Conservation (phyloP, 2,329 filamentous ascomycete species). For the Aspergillus ochraceus region DNA sequence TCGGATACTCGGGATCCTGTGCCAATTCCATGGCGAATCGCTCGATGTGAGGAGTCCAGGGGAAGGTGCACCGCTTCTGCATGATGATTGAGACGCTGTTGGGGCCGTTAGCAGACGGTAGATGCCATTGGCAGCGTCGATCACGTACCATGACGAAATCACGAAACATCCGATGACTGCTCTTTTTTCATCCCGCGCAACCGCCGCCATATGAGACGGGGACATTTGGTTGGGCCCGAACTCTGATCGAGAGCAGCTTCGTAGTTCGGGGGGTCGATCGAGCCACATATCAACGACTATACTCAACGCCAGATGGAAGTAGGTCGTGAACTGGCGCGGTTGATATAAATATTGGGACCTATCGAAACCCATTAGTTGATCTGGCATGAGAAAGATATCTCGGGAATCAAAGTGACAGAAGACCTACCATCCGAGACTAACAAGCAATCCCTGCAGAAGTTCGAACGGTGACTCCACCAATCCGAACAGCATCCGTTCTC, state of each 20-base stretch:
- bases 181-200: slow-evolving; percentile 39
- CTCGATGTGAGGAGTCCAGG: slow-evolving; percentile 11
- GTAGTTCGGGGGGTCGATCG: slow-evolving; percentile 24
- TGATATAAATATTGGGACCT: slow-evolving; percentile 36
- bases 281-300: slow-evolving; percentile 36
- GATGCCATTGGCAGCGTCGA: not conserved
- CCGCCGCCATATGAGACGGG: slow-evolving; percentile 21
- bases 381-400: not conserved
- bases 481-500: not conserved
- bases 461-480: not conserved
- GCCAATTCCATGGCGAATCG: slow-evolving; percentile 5
- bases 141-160: slow-evolving; percentile 40
- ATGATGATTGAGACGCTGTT: slow-evolving; percentile 5
- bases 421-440: not conserved
- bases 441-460: not conserved
- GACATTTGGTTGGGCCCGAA: slow-evolving; percentile 5
- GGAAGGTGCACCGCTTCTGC: slow-evolving; percentile 12
- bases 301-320: slow-evolving; percentile 38
- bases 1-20: slow-evolving; percentile 9
- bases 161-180: slow-evolving; percentile 47
- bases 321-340: slow-evolving; percentile 31
- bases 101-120: not conserved
- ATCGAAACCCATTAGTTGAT: not conserved
- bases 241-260: slow-evolving; percentile 24
- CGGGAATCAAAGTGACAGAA: not conserved